Evolutionary conservation across 75 land plant species (phyloP), one percentile per base, ranked within the genome.

Genomic region (Picea sitchensis): DNA sequence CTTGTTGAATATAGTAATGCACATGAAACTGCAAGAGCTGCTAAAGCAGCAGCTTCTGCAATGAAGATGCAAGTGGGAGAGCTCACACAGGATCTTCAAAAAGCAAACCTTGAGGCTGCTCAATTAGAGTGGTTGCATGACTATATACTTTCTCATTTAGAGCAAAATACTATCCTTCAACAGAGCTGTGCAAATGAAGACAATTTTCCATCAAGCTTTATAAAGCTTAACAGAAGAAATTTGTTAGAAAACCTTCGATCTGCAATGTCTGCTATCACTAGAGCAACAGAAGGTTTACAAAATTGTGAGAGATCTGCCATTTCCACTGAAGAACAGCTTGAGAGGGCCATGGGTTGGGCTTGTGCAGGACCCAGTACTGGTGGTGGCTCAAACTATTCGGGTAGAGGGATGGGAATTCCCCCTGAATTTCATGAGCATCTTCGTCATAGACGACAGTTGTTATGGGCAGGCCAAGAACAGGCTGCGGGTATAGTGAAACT

Each of bases 331-430:
- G 99, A 90, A 68, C 98, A 96, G 82, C 95, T 96, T 83, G 99
- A 96, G 78, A 91, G 98, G 87, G 93, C 98, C 3, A 94, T 96
- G 98, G 88, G 90, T 21, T 96, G 98, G 98, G 97, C 97, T 58
- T 94, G 98, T 91, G 93, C 90, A 58, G 95, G 90, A 20, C 88
- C 94, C 71, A 88, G 54, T 79, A 44, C 82, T 18, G 84, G 81
- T 77, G 68, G 84, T 64, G 17, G 80, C 51, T 78, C 77, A 62
- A 81, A 65, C 76, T 9, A 83, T 17, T 80, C 85, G 34, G 56
- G 58, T 26, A 87, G 88, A 59, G 76, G 31, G 71, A 77, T 87
- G 59, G 95, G 95, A 81, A 93, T 95, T 83, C 98, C 98, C 78
- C 80, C 89, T 76, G 91, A 89, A 77, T 96, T 96, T 81, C 93